Percentiles rank a stretch among this genome's conserved stretches.
Evolutionary conservation across 345 rosid genomes (phyloP).

Genomic region (Pistacia integerrima): DNA sequence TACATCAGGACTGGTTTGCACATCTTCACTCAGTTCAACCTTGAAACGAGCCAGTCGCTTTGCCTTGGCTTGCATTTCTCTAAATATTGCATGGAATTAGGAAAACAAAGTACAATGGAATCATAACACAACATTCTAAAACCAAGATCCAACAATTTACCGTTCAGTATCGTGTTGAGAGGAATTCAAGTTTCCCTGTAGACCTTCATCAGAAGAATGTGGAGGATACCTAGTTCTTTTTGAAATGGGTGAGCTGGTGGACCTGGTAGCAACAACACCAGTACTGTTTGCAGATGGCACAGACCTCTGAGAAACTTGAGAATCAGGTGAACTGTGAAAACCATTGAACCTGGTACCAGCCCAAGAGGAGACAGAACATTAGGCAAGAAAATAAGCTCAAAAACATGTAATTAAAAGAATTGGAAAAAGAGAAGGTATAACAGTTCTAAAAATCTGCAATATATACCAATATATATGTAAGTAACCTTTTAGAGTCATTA

Average conservation of each 20-base stretch:
- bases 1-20: slow-evolving; percentile 37
- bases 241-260: slow-evolving; percentile 34
- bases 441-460: neutral
- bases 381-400: slow-evolving; percentile 32
- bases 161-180: slow-evolving; percentile 58
- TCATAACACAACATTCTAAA: neutral
- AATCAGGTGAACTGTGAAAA: slow-evolving; percentile 27
- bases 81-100: slow-evolving; percentile 29
- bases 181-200: slow-evolving; percentile 42
- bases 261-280: slow-evolving; percentile 28
- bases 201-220: slow-evolving; percentile 41
- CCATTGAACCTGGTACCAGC: slow-evolving; percentile 40
- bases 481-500: slow-evolving; percentile 53
- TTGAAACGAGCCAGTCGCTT: slow-evolving; percentile 84
- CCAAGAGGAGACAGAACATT: slow-evolving; percentile 46
- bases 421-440: neutral
- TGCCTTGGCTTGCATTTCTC: slow-evolving; percentile 87
- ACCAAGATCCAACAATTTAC: slow-evolving; percentile 39
- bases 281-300: slow-evolving; percentile 18
- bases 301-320: slow-evolving; percentile 31
- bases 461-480: neutral
- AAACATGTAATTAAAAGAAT: slow-evolving; percentile 7
- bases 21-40: slow-evolving; percentile 57
- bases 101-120: slow-evolving; percentile 11
- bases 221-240: slow-evolving; percentile 81